Evolutionary conservation across 1,284 basidiomycete species (phyloP).

Genomic region (Ceraceosorus bombacis): DNA sequence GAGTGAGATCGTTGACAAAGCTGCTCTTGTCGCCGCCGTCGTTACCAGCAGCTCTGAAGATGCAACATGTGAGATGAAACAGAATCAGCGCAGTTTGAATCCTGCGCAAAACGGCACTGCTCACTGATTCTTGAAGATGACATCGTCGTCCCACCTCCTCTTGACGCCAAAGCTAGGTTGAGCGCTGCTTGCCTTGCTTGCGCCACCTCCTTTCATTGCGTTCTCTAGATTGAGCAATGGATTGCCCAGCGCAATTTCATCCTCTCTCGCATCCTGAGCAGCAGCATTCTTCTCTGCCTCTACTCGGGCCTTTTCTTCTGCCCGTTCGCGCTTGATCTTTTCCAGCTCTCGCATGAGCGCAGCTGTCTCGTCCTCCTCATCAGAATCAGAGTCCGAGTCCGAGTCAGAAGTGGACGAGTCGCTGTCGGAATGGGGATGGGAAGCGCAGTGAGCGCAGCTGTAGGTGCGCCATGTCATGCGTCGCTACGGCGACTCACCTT

Average conservation of each 20-base stretch:
- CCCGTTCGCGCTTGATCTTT: constrained; percentile 41
- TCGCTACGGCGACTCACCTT: constrained; percentile 8
- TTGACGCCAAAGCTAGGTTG: constrained; percentile 23
- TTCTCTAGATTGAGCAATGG: constrained; percentile 42
- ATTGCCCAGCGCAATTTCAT: constrained; percentile 43
- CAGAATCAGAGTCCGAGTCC: constrained; percentile 14
- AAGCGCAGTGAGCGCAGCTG: no score
- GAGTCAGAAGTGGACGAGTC: constrained; percentile 6
- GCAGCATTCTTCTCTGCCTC: constrained; percentile 8
- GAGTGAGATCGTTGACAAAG: constrained; percentile 44
- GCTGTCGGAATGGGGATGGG: background rate
- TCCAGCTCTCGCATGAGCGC: constrained; percentile 36
- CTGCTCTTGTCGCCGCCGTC: constrained; percentile 14
- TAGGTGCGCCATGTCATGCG: no score
- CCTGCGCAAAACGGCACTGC: no score
- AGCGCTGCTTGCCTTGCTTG: background rate
- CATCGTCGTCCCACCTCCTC: constrained; percentile 45
- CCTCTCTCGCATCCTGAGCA: constrained; percentile 22
- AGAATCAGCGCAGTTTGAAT: no score
- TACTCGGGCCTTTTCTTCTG: constrained; percentile 24
- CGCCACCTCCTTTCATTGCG: constrained; percentile 17
- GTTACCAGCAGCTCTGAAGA: constrained; percentile 15
- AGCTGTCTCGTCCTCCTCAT: constrained; percentile 36
- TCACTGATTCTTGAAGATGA: constrained; percentile 46
- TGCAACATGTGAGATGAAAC: no score